Percentiles rank a stretch among this genome's conserved stretches.
These are phyloP conservation scores for Pharus latifolius DNA, from an alignment of 176 grass and related monocot genomes.

Conservation along the genomic window DNA sequence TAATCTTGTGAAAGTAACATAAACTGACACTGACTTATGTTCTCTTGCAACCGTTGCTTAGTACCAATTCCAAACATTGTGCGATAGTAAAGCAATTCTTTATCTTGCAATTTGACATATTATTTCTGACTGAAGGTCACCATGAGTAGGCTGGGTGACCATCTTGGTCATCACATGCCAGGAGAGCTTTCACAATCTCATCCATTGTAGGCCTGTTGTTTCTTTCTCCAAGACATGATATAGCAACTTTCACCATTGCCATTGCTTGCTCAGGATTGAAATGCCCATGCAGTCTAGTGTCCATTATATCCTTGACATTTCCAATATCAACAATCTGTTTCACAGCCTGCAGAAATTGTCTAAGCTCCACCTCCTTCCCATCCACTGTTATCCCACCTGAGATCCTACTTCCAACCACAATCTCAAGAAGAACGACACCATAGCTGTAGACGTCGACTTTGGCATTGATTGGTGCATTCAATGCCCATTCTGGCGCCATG, in stretches of 20 bases:
- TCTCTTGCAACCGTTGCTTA: neutral
- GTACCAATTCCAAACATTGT: neutral
- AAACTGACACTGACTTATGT: neutral
- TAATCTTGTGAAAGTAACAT: too few species aligned
- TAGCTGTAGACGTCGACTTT: slow-evolving; percentile 66
- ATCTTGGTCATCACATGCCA: slow-evolving; percentile 36
- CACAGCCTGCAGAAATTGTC: slow-evolving; percentile 20
- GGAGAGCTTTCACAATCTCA: slow-evolving; percentile 35
- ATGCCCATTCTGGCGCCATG: slow-evolving; percentile 64
- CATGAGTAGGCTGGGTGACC: slow-evolving; percentile 37
- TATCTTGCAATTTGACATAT: neutral
- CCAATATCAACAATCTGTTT: slow-evolving; percentile 15
- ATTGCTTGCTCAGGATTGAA: slow-evolving; percentile 30
- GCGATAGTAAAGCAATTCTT: neutral
- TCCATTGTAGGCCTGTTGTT: slow-evolving; percentile 51
- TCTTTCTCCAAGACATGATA: slow-evolving; percentile 46
- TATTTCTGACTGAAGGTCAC: slow-evolving; percentile 6
- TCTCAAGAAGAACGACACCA: slow-evolving; percentile 49
- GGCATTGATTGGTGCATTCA: slow-evolving; percentile 30
- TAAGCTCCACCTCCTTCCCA: slow-evolving; percentile 2
- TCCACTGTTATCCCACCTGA: slow-evolving; percentile 21
- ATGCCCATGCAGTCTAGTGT: slow-evolving; percentile 30
- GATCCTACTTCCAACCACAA: slow-evolving; percentile 43
- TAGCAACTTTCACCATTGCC: slow-evolving; percentile 24
- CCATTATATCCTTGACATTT: slow-evolving; percentile 31